phyloP scores from a whole-genome alignment of 129 eudicot species.

The Flaveria robusta region DNA sequence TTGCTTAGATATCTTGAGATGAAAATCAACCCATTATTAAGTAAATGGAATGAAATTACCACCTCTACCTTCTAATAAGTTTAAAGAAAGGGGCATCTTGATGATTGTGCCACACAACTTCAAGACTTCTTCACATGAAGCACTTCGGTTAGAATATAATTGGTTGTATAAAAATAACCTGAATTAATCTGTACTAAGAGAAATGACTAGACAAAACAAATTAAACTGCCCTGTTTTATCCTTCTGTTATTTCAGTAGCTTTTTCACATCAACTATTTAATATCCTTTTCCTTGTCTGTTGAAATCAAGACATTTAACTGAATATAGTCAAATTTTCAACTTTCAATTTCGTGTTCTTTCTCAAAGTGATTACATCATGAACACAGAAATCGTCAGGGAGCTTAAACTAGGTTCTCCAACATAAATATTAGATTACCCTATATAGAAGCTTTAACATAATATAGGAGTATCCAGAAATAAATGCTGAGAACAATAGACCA shows the following conservation, averaged over 20 bases:
- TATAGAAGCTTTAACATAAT: constrained; percentile 9
- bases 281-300: background rate
- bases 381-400: background rate
- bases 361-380: background rate
- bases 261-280: background rate
- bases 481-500: background rate
- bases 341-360: background rate
- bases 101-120: background rate
- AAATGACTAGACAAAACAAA: background rate
- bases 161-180: background rate
- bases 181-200: background rate
- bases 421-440: background rate
- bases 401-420: constrained; percentile 3
- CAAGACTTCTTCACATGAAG: background rate
- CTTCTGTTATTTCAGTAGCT: background rate
- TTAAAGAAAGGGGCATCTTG: background rate
- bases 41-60: background rate
- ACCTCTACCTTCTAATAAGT: background rate
- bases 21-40: background rate
- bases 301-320: background rate
- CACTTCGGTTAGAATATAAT: background rate
- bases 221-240: background rate
- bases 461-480: background rate
- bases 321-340: background rate
- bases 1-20: background rate